These are phyloP conservation scores for Xylaria sp. DNA, from an alignment of 2,329 filamentous ascomycete genomes.

Conservation along the genomic window DNA sequence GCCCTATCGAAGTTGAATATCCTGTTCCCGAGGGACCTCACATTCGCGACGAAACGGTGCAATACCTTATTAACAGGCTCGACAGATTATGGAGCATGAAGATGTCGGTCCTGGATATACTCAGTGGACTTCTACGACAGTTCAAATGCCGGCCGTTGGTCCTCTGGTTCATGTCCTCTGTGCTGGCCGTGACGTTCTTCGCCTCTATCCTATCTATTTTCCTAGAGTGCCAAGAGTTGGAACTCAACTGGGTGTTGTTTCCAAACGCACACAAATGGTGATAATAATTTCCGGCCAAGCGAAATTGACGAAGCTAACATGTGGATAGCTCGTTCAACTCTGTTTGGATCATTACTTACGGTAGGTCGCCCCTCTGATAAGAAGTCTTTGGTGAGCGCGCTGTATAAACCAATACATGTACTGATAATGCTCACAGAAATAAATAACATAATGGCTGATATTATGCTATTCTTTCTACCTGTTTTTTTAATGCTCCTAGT, in stretches of 20 bases:
- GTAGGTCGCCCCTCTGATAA: constrained; percentile 12
- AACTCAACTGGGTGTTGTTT: constrained; percentile 32
- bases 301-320: not conserved
- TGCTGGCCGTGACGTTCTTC: constrained; percentile 32
- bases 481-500: constrained; percentile 29
- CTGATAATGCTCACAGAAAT: constrained; percentile 32
- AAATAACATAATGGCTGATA: constrained; percentile 34
- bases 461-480: constrained; percentile 29
- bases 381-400: not conserved
- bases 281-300: not conserved
- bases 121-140: constrained; percentile 8
- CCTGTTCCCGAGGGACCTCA: not conserved
- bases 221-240: constrained; percentile 35
- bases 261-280: constrained; percentile 20
- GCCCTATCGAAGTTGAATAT: not conserved
- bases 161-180: constrained; percentile 15
- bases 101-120: constrained; percentile 33
- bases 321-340: constrained; percentile 16
- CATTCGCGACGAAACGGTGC: not conserved
- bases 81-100: constrained; percentile 40
- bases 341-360: constrained; percentile 38
- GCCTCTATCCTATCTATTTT: constrained; percentile 34
- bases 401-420: not conserved
- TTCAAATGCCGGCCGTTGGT: constrained; percentile 8
- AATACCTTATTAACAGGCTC: not conserved